phyloP scores from a whole-genome alignment of 2,329 filamentous ascomycete species.

The Fusarium devonianum region DNA sequence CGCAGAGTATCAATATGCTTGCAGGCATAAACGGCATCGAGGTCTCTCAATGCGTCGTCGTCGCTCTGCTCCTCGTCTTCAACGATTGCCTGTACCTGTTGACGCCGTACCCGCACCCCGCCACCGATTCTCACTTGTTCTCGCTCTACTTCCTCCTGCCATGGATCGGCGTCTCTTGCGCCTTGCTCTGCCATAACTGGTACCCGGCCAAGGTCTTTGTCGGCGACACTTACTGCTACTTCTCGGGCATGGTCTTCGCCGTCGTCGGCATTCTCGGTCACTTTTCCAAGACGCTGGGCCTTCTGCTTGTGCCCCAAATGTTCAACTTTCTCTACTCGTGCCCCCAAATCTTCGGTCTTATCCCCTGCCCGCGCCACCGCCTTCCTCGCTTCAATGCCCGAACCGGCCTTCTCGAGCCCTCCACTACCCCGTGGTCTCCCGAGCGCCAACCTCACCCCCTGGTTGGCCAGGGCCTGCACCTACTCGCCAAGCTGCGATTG shows the following conservation, averaged over 20 bases:
- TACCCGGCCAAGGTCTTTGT: conserved; percentile 95
- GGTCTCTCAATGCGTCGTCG: conserved; percentile 90
- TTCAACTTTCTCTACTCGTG: conserved; percentile 96
- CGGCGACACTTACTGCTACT: conserved; percentile 99
- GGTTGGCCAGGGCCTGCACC: conserved; percentile 68
- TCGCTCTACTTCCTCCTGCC: conserved; percentile 93
- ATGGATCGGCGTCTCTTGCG: conserved; percentile 90
- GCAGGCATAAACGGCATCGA: conserved; percentile 99
- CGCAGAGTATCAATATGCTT: conserved; percentile 99
- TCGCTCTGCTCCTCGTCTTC: conserved; percentile 80
- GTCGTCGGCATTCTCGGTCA: conserved; percentile 96
- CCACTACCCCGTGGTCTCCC: conserved; percentile 75
- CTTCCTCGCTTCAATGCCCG: conserved; percentile 87
- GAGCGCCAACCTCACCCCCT: conserved; percentile 72
- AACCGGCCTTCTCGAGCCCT: conserved; percentile 86
- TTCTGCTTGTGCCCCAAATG: conserved; percentile 91
- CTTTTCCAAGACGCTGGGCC: conserved; percentile 94
- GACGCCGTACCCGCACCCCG: conserved; percentile 85
- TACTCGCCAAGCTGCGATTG: conserved; percentile 73
- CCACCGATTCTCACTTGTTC: conserved; percentile 94
- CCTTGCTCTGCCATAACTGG: conserved; percentile 91
- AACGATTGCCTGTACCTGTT: conserved; percentile 92
- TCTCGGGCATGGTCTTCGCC: conserved; percentile 98
- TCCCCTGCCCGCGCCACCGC: conserved; percentile 92
- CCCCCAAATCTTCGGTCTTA: conserved; percentile 87